Conservation (phyloP, 2,329 filamentous ascomycete genomes). For the Aspergillus ustus region DNA sequence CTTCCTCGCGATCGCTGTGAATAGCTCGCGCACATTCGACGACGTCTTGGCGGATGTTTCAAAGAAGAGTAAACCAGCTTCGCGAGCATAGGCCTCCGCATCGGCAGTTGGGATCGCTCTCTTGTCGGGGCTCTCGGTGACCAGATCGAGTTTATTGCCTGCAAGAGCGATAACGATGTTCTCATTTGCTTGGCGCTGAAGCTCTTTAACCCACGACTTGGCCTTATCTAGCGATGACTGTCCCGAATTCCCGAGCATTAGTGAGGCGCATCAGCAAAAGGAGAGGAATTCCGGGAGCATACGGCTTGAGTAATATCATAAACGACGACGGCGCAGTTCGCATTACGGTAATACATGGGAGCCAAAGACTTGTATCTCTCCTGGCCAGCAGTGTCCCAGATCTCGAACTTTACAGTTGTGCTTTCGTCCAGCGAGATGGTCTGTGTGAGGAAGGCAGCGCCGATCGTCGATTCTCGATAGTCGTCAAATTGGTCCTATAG, state of each 20-base stretch:
- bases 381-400: constrained; percentile 98
- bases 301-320: constrained; percentile 99
- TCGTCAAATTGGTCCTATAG: constrained; percentile 95
- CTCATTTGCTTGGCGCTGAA: constrained; percentile 98
- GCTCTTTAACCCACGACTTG: constrained; percentile 98
- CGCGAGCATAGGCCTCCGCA: constrained; percentile 91
- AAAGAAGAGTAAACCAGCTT: constrained; percentile 95
- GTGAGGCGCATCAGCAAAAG: constrained; percentile 7
- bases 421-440: constrained; percentile 97
- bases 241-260: constrained; percentile 18
- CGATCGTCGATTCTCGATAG: constrained; percentile 97
- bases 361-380: constrained; percentile 98
- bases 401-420: constrained; percentile 99
- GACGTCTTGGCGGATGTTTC: constrained; percentile 98
- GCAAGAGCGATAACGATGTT: constrained; percentile 99
- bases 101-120: constrained; percentile 86
- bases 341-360: constrained; percentile 99
- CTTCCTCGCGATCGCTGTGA: constrained; percentile 97
- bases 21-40: constrained; percentile 93
- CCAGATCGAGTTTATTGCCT: constrained; percentile 96
- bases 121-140: constrained; percentile 93
- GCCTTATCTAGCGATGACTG: constrained; percentile 97
- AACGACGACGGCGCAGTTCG: constrained; percentile 98
- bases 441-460: constrained; percentile 97
- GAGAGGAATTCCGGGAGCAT: constrained; percentile 47